These are phyloP conservation scores for Ramaria rubella DNA, from an alignment of 768 basidiomycete genomes.

Conservation along the genomic window DNA sequence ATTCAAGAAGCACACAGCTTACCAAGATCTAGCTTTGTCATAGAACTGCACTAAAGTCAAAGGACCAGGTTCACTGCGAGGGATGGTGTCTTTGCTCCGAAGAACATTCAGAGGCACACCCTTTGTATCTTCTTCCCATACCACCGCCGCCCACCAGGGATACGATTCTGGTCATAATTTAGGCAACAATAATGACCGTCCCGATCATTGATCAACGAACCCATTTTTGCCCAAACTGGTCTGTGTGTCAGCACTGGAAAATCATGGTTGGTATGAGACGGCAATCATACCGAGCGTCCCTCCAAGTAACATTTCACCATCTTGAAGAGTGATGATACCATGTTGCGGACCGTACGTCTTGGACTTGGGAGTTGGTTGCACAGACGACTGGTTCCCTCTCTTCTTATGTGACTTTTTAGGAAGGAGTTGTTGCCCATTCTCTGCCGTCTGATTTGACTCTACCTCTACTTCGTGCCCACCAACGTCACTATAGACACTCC, in stretches of 20 bases:
- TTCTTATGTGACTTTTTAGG: background rate
- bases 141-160: conserved; percentile 86
- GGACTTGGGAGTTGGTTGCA: background rate
- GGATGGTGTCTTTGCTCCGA: conserved; percentile 22
- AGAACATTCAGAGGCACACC: conserved; percentile 40
- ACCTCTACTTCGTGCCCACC: background rate
- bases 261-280: conserved; percentile 3
- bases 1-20: conserved; percentile 14
- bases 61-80: conserved; percentile 34
- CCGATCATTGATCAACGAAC: conserved; percentile 31
- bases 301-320: conserved; percentile 1
- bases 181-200: background rate
- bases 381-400: background rate
- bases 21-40: conserved; percentile 64
- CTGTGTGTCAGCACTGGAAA: background rate
- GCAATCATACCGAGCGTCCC: conserved; percentile 7
- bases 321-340: conserved; percentile 2
- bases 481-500: background rate
- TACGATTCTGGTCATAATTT: conserved; percentile 45
- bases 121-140: conserved; percentile 56
- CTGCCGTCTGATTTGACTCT: background rate
- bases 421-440: background rate
- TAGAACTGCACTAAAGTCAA: conserved; percentile 74
- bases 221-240: conserved; percentile 79
- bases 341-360: background rate